Evolutionary conservation across 2,329 filamentous ascomycete species (phyloP).

Genomic region (Leptodontidium sp.): DNA sequence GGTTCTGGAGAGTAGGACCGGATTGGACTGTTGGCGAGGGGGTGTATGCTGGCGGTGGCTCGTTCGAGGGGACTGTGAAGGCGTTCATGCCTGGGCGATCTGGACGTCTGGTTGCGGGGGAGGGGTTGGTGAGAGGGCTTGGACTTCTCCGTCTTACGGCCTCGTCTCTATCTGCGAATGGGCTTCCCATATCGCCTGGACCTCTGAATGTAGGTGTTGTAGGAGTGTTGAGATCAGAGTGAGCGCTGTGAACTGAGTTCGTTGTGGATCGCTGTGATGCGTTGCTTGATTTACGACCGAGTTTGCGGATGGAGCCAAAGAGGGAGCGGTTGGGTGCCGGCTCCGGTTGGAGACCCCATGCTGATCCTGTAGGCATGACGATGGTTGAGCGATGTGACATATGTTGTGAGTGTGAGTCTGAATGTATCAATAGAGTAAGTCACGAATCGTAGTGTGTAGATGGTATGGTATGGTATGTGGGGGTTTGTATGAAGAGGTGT

Average conservation of each 20-base stretch:
- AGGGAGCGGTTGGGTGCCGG: conserved; percentile 26
- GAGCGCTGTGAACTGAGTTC: conserved; percentile 17
- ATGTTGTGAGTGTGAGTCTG: not conserved
- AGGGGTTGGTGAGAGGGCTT: conserved; percentile 37
- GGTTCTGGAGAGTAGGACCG: conserved; percentile 28
- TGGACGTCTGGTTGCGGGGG: conserved; percentile 42
- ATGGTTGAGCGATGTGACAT: conserved; percentile 19
- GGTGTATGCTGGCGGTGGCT: conserved; percentile 46
- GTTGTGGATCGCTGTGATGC: conserved; percentile 26
- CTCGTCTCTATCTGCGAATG: conserved; percentile 12
- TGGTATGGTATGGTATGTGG: not conserved
- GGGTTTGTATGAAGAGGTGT: not conserved
- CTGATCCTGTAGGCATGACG: conserved; percentile 28
- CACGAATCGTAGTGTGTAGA: not conserved
- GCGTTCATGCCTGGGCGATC: conserved; percentile 44
- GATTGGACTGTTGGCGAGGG: conserved; percentile 34
- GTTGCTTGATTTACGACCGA: conserved; percentile 33
- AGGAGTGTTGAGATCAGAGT: conserved; percentile 16
- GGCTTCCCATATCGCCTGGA: conserved; percentile 20
- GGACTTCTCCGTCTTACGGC: conserved; percentile 16
- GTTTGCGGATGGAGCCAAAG: conserved; percentile 37
- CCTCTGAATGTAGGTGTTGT: conserved; percentile 19
- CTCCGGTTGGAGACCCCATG: conserved; percentile 23
- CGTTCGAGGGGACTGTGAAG: conserved; percentile 44
- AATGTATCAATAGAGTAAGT: not conserved